These are phyloP conservation scores for Thelonectria discophora DNA, from an alignment of 2,329 filamentous ascomycete species.

Conservation along the genomic window DNA sequence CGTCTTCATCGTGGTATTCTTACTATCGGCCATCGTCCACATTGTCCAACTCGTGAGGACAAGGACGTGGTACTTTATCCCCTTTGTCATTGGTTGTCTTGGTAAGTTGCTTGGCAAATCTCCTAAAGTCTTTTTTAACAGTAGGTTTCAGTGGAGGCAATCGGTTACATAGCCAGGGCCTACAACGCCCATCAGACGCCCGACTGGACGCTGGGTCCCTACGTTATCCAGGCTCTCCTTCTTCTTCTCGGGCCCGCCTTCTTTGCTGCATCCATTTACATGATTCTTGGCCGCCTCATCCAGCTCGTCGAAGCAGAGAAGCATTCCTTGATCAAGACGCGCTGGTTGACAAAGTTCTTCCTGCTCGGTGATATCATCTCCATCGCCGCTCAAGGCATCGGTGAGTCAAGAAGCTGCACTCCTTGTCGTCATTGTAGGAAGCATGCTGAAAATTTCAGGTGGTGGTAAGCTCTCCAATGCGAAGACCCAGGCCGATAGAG, in stretches of 20 bases:
- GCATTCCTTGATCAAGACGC: constrained; percentile 51
- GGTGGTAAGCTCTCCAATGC: constrained; percentile 14
- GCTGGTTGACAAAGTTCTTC: constrained; percentile 58
- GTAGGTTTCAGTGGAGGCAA: neutral
- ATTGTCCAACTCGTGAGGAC: constrained; percentile 49
- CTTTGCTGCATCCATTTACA: constrained; percentile 55
- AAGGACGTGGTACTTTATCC: constrained; percentile 59
- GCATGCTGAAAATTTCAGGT: neutral
- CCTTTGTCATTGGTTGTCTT: constrained; percentile 59
- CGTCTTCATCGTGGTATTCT: constrained; percentile 49
- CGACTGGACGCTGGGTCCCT: constrained; percentile 42
- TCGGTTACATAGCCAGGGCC: constrained; percentile 3
- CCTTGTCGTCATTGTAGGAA: too few species aligned
- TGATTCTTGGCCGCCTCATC: constrained; percentile 53
- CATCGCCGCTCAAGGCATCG: constrained; percentile 42
- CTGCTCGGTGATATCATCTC: constrained; percentile 57
- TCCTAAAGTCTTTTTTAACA: neutral
- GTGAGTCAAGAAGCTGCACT: neutral
- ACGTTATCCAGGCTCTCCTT: constrained; percentile 49
- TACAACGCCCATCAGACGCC: constrained; percentile 33
- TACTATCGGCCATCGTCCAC: constrained; percentile 47
- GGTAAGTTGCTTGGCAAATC: constrained; percentile 45
- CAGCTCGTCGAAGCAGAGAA: constrained; percentile 46
- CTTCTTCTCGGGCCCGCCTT: constrained; percentile 49
- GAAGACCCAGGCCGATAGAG: neutral